These are phyloP conservation scores for Trametes cingulata DNA, from an alignment of 768 basidiomycete genomes.

Conservation along the genomic window DNA sequence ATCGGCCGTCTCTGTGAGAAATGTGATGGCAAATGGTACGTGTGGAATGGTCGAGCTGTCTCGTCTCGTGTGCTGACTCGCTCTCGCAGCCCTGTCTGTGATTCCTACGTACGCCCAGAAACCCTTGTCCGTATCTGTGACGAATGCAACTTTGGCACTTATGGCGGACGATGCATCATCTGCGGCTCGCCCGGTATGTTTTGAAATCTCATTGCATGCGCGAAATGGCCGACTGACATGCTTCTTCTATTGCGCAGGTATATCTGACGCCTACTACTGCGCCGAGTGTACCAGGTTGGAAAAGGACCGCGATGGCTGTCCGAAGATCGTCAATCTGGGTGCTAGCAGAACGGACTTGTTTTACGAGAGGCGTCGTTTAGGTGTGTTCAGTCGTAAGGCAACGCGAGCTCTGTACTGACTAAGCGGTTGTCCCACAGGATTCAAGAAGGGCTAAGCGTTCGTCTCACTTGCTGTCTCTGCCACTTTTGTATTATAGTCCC, in stretches of 20 bases:
- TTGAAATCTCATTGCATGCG: too few relatives aligned
- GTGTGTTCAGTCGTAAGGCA: constrained; percentile 41
- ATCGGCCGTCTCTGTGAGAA: constrained; percentile 99
- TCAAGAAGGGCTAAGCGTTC: constrained; percentile 57
- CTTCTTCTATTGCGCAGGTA: constrained; percentile 53
- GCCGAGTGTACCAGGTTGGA: constrained; percentile 96
- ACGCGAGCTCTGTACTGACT: neutral
- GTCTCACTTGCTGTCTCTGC: neutral
- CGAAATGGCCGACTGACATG: neutral
- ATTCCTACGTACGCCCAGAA: constrained; percentile 98
- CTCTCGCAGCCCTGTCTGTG: constrained; percentile 83
- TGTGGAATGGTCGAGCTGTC: neutral
- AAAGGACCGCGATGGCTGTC: constrained; percentile 97
- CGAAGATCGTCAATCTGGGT: constrained; percentile 97
- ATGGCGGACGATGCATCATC: constrained; percentile 97
- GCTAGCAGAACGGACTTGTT: constrained; percentile 91
- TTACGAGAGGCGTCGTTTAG: constrained; percentile 85
- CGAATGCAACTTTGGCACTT: constrained; percentile 99
- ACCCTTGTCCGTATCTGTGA: constrained; percentile 98
- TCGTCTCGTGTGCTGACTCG: too few relatives aligned
- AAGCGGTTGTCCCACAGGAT: constrained; percentile 44
- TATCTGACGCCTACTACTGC: constrained; percentile 99
- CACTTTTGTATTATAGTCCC: neutral
- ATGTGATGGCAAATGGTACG: constrained; percentile 98
- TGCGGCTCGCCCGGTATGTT: constrained; percentile 86